phyloP scores from a whole-genome alignment of 2,329 filamentous ascomycete genomes.

The Cryphonectria carpinicola region DNA sequence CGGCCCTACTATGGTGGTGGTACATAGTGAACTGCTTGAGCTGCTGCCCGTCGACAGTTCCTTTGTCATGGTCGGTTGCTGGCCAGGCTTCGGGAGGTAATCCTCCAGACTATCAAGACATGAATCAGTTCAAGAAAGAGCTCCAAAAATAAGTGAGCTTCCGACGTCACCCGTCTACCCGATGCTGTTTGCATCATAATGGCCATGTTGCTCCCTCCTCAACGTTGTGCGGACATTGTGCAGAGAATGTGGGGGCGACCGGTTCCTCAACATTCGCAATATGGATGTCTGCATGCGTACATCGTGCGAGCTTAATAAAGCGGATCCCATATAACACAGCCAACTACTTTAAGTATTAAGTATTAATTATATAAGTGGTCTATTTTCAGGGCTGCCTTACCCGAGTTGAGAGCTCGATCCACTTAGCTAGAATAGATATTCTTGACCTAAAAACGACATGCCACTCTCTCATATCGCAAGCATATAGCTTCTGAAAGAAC shows the following conservation, averaged over 20 bases:
- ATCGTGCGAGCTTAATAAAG: not conserved
- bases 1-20: slow-evolving; percentile 1
- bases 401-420: not conserved
- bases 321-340: not conserved
- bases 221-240: not conserved
- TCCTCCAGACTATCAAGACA: not conserved
- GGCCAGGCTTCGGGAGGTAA: not conserved
- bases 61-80: not conserved
- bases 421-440: not conserved
- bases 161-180: not conserved
- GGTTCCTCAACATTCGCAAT: not conserved
- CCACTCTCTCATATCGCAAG: not conserved
- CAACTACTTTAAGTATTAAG: too few relatives aligned
- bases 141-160: not conserved
- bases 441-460: not conserved
- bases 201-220: not conserved
- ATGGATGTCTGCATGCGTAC: not conserved
- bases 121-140: not conserved
- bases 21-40: not conserved
- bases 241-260: not conserved
- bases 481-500: not conserved
- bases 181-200: not conserved
- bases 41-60: not conserved
- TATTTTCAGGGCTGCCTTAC: not conserved
- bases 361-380: not conserved